phyloP scores from a whole-genome alignment of 1,139 yeast species.

The Saccharomyces uvarum region DNA sequence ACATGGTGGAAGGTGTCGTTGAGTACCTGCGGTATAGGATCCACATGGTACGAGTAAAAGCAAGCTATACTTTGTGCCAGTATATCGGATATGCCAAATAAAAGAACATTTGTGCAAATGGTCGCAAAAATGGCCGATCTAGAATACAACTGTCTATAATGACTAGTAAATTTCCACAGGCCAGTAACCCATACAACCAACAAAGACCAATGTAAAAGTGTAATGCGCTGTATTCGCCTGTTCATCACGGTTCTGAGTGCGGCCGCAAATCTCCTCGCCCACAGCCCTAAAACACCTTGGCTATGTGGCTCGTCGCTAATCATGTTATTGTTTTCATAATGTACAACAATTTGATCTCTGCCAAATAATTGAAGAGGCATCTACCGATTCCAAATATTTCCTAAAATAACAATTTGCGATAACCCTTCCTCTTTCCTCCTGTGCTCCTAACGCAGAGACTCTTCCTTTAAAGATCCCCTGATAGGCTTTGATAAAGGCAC shows the following conservation, averaged over 20 bases:
- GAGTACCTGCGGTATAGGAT: slow-evolving; percentile 32
- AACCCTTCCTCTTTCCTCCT: background rate
- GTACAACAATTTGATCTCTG: slow-evolving; percentile 14
- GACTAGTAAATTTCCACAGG: slow-evolving; percentile 45
- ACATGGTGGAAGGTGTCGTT: slow-evolving; percentile 30
- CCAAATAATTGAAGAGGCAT: slow-evolving; percentile 20
- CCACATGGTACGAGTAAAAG: slow-evolving; percentile 16
- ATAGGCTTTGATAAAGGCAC: background rate
- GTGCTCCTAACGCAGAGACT: background rate
- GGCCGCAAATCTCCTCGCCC: background rate
- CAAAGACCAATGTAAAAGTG: slow-evolving; percentile 48
- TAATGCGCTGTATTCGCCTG: slow-evolving; percentile 27
- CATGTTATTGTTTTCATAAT: slow-evolving; percentile 6
- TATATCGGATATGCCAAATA: slow-evolving; percentile 84
- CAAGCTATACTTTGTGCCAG: slow-evolving; percentile 54
- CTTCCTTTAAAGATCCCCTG: background rate
- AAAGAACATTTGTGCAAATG: slow-evolving; percentile 69
- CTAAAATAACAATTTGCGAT: background rate
- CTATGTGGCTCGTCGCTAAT: background rate
- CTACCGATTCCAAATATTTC: background rate
- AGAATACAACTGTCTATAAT: slow-evolving; percentile 58
- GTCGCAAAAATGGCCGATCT: slow-evolving; percentile 67
- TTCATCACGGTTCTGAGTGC: background rate
- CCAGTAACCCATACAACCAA: slow-evolving; percentile 43
- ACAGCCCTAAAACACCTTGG: background rate